Evolutionary conservation across 1,284 basidiomycete species (phyloP), one percentile per base, ranked within the genome.

Genomic region (Malassezia yamatoensis): DNA sequence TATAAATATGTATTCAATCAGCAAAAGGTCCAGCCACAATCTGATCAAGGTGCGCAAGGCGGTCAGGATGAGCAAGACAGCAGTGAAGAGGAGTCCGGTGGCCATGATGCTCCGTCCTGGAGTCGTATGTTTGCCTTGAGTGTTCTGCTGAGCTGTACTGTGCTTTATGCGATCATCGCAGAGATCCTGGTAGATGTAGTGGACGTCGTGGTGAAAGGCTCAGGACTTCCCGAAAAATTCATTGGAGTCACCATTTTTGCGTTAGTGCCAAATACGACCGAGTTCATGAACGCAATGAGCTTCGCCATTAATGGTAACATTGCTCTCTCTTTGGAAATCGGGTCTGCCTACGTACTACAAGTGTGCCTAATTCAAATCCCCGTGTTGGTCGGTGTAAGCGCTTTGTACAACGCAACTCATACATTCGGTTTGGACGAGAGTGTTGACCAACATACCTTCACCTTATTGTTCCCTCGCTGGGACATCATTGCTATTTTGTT

Each of bases 251-350:
- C 91, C 0, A 80, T 99, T 9, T 98, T 99, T 69, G 93, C 94
- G 2, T 81, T 99, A 34, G 91, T 98, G 0, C 94, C 94, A 10
- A 98, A 98, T 76, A 96, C 91, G 15, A 98, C 94, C 18, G 94
- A 99, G 77, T 98, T 99, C 75, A 96, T 98, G 93, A 98, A 98
- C 74, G 94, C 94, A 53, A 94, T 98, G 70, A 93, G 90, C n/a
- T 99, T 99, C 71, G 93, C 94, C 15, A 78, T 99, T 66, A 88
- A 94, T 69, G 93, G 88, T 13, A 98, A 98, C 75, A 98, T 99
- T 64, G 90, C 94, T 1, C 78, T 99, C 3, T 71, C 68, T 13
- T 94, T 99, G 90, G 94, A 99, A 78, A 99, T 99, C 64, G 94
- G 94, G 13, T 96, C 91, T 0, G 94, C 94, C 1, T 99, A 98